phyloP scores from a whole-genome alignment of 306 rosid species.

The Leucaena leucocephala region DNA sequence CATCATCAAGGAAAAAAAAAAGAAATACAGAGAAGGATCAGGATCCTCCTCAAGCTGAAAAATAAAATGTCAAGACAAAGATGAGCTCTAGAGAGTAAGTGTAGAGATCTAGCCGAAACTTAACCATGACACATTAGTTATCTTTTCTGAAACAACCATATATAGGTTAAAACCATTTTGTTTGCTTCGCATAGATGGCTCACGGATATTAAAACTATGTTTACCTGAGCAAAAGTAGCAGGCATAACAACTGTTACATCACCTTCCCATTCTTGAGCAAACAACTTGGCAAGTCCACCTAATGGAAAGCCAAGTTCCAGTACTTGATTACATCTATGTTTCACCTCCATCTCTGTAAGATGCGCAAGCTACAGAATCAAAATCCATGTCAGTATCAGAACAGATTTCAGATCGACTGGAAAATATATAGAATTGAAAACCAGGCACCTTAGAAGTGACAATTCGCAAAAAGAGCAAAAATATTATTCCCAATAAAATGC shows the following conservation, averaged over 20 bases:
- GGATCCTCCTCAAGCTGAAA: background rate
- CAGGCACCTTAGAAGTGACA: background rate
- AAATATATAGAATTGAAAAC: constrained; percentile 11
- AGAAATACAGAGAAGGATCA: background rate
- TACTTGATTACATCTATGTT: constrained; percentile 89
- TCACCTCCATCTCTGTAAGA: constrained; percentile 96
- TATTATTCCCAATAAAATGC: constrained; percentile 6
- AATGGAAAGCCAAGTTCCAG: constrained; percentile 89
- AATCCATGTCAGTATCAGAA: constrained; percentile 28
- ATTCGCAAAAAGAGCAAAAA: constrained; percentile 5
- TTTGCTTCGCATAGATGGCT: constrained; percentile 3
- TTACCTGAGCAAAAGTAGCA: constrained; percentile 92
- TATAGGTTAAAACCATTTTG: constrained; percentile 19
- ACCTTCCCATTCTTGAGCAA: constrained; percentile 99
- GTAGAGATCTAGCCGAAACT: background rate
- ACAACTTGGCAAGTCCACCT: constrained; percentile 87
- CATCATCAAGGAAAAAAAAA: background rate
- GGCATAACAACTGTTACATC: constrained; percentile 98
- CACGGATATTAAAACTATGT: constrained; percentile 7
- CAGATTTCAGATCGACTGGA: constrained; percentile 16
- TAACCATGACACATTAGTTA: background rate
- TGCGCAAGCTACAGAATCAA: constrained; percentile 82
- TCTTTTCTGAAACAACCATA: constrained; percentile 5
- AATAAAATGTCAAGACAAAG: background rate
- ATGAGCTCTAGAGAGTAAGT: background rate